phyloP scores from a whole-genome alignment of 208 protist genomes.

The Leishmania amazonensis region DNA sequence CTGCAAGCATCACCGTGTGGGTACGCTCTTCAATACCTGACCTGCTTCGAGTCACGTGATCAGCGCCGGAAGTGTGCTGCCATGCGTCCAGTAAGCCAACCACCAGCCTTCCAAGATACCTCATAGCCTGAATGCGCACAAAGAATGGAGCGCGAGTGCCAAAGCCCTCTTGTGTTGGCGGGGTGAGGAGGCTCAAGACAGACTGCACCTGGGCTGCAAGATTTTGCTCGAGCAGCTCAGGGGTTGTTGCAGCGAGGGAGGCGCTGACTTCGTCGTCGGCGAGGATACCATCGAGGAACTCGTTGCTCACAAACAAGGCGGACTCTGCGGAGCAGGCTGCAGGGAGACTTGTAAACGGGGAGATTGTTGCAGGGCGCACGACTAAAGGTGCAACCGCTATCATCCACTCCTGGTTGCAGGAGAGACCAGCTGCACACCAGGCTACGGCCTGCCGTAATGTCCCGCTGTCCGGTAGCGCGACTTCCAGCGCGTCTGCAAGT shows the following conservation, averaged over 20 bases:
- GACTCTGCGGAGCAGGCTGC: conserved; percentile 19
- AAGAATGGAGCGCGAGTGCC: conserved; percentile 25
- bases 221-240: not conserved
- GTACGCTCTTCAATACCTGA: conserved; percentile 1
- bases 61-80: not conserved
- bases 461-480: conserved; percentile 28
- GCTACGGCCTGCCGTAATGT: conserved; percentile 29
- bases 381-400: conserved; percentile 13
- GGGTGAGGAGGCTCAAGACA: conserved; percentile 11
- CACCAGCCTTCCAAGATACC: conserved; percentile 18
- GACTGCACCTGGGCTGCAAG: conserved; percentile 2
- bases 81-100: conserved; percentile 16
- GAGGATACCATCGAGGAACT: conserved; percentile 40
- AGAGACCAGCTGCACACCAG: conserved; percentile 27
- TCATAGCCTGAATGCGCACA: conserved; percentile 32
- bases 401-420: conserved; percentile 19
- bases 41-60: not conserved
- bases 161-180: not conserved
- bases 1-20: conserved; percentile 5
- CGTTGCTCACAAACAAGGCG: conserved; percentile 44
- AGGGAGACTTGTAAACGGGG: not conserved
- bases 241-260: not conserved
- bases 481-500: conserved; percentile 21
- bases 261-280: conserved; percentile 9
- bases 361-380: not conserved